Base-by-base conservation (phyloP, 2,329 filamentous ascomycete genomes). In the Paraphaeosphaeria minitans region DNA sequence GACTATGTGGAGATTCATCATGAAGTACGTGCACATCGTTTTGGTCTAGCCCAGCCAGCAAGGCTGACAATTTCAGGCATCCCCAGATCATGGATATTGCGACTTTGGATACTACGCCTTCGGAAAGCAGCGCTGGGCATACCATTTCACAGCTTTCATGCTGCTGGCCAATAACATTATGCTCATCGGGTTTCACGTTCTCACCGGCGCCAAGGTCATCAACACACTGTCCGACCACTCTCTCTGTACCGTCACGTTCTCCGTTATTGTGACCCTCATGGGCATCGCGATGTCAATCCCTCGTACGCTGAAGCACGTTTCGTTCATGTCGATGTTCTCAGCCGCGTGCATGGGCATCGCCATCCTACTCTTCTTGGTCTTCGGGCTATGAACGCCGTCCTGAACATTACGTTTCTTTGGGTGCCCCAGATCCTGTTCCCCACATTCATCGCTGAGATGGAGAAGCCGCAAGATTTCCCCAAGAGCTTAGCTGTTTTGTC, bases 161-260 rank as follows among this genome's bases (percentile, higher is more conserved):
- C 97, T 97, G 77, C 79, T 97, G 46, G 78, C 97, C 62, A 97
- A 97, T 84, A 97, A 97, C 75, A 96, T 92, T n/a, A 95, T 95
- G 47, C 47, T 50, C 31, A 37, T 50, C 9, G 47, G 47, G 75
- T 95, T 96, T 66, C 89, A 92, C 78, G 88, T 84, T 68, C 69
- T 97, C 49, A 88, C 92, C 3, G 92, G 91, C 47, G 89, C 92
- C 55, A 90, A 94, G 74, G 96, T 95, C 69, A 83, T 96, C 63
- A 96, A 96, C 80, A 96, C 92, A 53, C 93, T 97, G 82, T 89
- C 89, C 6, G 84, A 87, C 59, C 83, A 87, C 66, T 82, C 84
- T 52, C 79, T 91, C 21, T 94, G 92, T 70, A 96, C 93, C 0
- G 88, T 97, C 57, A 85, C 85, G 47, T 97, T 95, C 71, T 86